Evolutionary conservation across 2,329 filamentous ascomycete species (phyloP), one percentile per base, ranked within the genome.

Genomic region (Botrytis medusae): DNA sequence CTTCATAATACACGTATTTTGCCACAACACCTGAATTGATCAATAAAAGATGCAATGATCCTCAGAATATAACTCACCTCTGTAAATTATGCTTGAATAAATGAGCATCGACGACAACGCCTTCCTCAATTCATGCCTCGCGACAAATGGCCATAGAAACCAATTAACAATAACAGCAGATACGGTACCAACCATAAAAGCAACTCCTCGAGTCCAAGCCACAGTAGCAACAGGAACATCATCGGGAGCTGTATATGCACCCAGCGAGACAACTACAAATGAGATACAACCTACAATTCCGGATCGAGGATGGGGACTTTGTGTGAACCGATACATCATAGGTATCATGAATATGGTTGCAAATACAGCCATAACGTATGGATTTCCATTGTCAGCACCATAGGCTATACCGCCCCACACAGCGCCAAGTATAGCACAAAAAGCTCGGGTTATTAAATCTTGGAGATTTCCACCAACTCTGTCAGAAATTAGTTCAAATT

Each of bases 91-190:
- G 73, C 86, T 87, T 73, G 86, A 84, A 76, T 88, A 88, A 67
- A 89, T 86, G 76, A 90, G 82, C 86, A 88, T 89, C 2, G 84
- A 82, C 0, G 87, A 87, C 2, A 89, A 79, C 0, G 86, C 87
- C 73, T 85, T 86, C 34, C 88, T 82, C 22, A 90, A 83, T 78
- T 89, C 88, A 76, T 89, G 87, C 20, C 88, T 83, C 18, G 88
- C 88, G 8, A 90, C 84, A 75, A 90, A 90, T 3, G 88, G 88
- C 88, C 88, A 90, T 5, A 90, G 80, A 20, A 88, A 77, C 87
- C 87, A 90, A 75, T 89, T 90, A 22, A 89, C 84, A 1, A 88
- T 74, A 18, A 89, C 83, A 0, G 88, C 87, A 1, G 85, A 83
- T 1, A 87, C 82, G 4, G 88, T 85, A 2, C 88, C 88, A 34